Conservation (phyloP, 2,329 filamentous ascomycete genomes). For the Didymella pomorum region DNA sequence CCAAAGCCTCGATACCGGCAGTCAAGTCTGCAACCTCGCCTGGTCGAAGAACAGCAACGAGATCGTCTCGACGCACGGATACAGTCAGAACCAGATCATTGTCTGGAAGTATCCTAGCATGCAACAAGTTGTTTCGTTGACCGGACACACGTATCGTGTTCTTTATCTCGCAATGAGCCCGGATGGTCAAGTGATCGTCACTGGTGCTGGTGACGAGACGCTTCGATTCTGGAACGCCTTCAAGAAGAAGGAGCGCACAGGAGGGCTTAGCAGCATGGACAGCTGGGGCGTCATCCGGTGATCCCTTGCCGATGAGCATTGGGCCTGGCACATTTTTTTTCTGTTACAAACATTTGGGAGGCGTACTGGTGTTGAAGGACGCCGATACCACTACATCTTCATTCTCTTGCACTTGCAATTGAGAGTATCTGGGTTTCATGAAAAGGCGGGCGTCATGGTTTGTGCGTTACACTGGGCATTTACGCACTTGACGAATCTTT, state of each 20-base stretch:
- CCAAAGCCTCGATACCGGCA: constrained; percentile 93
- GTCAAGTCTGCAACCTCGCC: constrained; percentile 97
- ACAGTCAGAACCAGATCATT: constrained; percentile 97
- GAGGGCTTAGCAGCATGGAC: constrained; percentile 65
- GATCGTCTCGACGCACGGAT: constrained; percentile 95
- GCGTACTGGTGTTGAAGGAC: constrained; percentile 17
- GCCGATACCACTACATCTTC: constrained; percentile 21
- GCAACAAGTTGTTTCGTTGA: constrained; percentile 94
- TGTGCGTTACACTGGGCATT: constrained; percentile 10
- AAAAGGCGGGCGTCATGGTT: constrained; percentile 14
- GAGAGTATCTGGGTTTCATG: constrained; percentile 14
- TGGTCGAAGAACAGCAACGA: constrained; percentile 99
- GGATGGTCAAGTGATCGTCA: constrained; percentile 91
- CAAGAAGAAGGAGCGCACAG: constrained; percentile 76
- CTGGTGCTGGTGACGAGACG: constrained; percentile 95
- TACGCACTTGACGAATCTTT: constrained; percentile 11
- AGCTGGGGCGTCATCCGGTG: constrained; percentile 85
- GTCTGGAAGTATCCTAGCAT: constrained; percentile 99
- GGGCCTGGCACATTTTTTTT: constrained; percentile 7
- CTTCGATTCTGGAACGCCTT: constrained; percentile 97
- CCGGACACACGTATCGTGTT: constrained; percentile 95
- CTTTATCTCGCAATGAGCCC: constrained; percentile 97
- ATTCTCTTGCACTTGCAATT: constrained; percentile 17
- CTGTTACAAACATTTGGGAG: constrained; percentile 15
- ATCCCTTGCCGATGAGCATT: background rate